Conservation (phyloP, 306 rosid species). For the Trifolium pratense region DNA sequence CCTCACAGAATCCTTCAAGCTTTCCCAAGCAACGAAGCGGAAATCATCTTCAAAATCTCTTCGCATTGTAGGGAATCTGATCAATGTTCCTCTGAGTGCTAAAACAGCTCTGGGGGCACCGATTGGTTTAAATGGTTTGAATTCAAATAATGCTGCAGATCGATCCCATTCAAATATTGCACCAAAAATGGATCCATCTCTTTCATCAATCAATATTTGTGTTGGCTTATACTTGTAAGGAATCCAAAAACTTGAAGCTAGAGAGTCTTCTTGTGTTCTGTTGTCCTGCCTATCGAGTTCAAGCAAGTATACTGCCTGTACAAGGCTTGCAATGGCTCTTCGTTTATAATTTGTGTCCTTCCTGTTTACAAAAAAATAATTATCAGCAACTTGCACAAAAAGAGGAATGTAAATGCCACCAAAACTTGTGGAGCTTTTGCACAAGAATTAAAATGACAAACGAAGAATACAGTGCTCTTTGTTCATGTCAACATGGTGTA, state of each 20-base stretch:
- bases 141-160: slow-evolving; percentile 66
- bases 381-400: neutral
- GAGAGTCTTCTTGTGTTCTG: slow-evolving; percentile 57
- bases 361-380: slow-evolving; percentile 50
- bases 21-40: slow-evolving; percentile 82
- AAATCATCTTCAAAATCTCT: slow-evolving; percentile 86
- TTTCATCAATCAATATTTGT: slow-evolving; percentile 65
- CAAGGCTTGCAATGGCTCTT: slow-evolving; percentile 79
- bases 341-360: slow-evolving; percentile 68
- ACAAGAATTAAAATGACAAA: slow-evolving; percentile 16
- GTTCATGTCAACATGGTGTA: slow-evolving; percentile 10
- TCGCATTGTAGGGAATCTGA: slow-evolving; percentile 63
- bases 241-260: slow-evolving; percentile 80
- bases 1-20: slow-evolving; percentile 83
- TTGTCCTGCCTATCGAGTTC: slow-evolving; percentile 91
- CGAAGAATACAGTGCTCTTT: slow-evolving; percentile 30
- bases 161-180: slow-evolving; percentile 90
- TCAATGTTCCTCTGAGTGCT: slow-evolving; percentile 86
- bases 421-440: slow-evolving; percentile 6
- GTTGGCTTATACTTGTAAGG: slow-evolving; percentile 82
- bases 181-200: slow-evolving; percentile 91
- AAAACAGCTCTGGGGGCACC: slow-evolving; percentile 85
- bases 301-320: slow-evolving; percentile 76
- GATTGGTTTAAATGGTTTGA: slow-evolving; percentile 64
- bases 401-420: slow-evolving; percentile 12